phyloP scores from a whole-genome alignment of 495 filamentous ascomycete genomes.

The Xylaria palmicola region DNA sequence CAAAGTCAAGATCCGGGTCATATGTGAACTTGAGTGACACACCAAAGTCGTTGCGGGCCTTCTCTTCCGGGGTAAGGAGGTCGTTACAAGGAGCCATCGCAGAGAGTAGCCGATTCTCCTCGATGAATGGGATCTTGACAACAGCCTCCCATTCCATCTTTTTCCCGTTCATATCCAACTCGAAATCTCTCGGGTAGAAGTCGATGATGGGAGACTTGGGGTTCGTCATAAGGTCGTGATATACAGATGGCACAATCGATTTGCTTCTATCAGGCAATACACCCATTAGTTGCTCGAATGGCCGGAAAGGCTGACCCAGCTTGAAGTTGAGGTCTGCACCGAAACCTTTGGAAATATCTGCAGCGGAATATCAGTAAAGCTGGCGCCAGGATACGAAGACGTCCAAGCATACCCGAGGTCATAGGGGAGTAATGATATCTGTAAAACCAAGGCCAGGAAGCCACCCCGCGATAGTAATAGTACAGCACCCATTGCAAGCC shows the following conservation, averaged over 20 bases:
- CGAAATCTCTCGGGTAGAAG: slow-evolving; percentile 97
- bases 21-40: slow-evolving; percentile 92
- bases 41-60: slow-evolving; percentile 82
- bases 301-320: slow-evolving; percentile 89
- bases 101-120: slow-evolving; percentile 76
- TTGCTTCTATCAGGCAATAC: slow-evolving; percentile 97
- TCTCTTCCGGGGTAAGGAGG: slow-evolving; percentile 72
- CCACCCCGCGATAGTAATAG: slow-evolving; percentile 97
- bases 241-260: slow-evolving; percentile 84
- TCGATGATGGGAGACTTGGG: slow-evolving; percentile 92
- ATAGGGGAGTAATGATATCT: slow-evolving; percentile 94
- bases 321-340: slow-evolving; percentile 87
- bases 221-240: slow-evolving; percentile 90
- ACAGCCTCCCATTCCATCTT: slow-evolving; percentile 99
- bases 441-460: slow-evolving; percentile 99
- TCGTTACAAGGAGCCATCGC: slow-evolving; percentile 85
- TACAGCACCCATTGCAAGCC: slow-evolving; percentile 97
- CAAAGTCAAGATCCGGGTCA: slow-evolving; percentile 68
- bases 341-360: slow-evolving; percentile 86
- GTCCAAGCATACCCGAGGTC: slow-evolving; percentile 67
- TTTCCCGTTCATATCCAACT: slow-evolving; percentile 99
- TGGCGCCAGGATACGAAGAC: background rate
- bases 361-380: slow-evolving; percentile 12
- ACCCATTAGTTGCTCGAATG: slow-evolving; percentile 97
- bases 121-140: slow-evolving; percentile 98